Conservation (phyloP, 2,329 filamentous ascomycete genomes). For the Fusarium proliferatum region DNA sequence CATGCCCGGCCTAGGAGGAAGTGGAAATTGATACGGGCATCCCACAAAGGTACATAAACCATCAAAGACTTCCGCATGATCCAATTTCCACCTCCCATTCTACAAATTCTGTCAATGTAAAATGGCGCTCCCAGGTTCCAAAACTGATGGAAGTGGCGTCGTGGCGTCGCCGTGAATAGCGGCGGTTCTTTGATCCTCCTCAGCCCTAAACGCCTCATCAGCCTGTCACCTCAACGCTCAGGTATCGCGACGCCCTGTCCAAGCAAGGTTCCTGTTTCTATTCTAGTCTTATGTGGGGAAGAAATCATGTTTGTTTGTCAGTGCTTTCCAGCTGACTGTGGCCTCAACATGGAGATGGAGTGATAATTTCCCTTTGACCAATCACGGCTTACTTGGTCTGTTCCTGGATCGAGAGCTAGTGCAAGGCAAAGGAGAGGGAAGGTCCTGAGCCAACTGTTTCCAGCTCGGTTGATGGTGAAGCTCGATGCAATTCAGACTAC, state of each 20-base stretch:
- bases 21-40: neutral
- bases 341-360: neutral
- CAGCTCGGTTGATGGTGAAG: neutral
- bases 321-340: neutral
- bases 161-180: neutral
- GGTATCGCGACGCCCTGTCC: accelerated
- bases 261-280: accelerated
- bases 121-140: neutral
- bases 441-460: no score
- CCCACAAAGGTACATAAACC: accelerated
- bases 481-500: no score
- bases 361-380: neutral
- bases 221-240: accelerated
- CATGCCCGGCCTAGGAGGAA: neutral
- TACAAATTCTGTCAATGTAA: accelerated
- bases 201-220: neutral
- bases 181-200: neutral
- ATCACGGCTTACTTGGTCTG: accelerated
- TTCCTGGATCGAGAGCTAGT: no score
- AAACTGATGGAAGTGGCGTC: neutral
- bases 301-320: neutral
- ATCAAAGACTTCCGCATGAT: neutral
- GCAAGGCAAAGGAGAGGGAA: accelerated
- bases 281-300: accelerated
- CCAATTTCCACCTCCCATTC: neutral